Conservation (phyloP, 1,284 basidiomycete species). For the Leccinum pachyderme region DNA sequence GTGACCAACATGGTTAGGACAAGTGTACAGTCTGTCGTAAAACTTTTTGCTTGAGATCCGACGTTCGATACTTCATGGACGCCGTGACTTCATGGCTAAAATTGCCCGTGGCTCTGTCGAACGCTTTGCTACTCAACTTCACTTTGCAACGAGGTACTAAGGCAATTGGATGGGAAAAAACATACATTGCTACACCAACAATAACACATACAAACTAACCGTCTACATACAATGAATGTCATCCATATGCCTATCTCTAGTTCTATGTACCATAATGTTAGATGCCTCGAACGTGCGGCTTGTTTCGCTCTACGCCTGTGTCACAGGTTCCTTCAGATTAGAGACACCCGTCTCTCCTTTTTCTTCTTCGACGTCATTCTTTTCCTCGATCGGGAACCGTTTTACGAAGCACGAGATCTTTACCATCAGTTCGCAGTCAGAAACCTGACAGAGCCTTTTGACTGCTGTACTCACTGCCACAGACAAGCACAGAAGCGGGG, state of each 20-base stretch:
- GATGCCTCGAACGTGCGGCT: conserved; percentile 5
- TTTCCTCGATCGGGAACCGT: conserved; percentile 26
- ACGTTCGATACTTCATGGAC: conserved; percentile 4
- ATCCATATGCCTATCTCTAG: conserved; percentile 4
- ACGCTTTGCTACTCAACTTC: background rate
- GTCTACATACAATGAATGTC: background rate
- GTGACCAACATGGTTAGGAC: background rate
- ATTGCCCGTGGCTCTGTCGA: background rate
- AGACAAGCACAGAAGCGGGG: conserved; percentile 55
- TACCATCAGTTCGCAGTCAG: conserved; percentile 20
- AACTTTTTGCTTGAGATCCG: conserved; percentile 15
- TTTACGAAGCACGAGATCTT: conserved; percentile 36
- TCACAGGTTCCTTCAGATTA: conserved; percentile 1
- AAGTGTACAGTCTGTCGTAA: background rate
- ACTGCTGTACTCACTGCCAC: conserved; percentile 41
- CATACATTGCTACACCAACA: background rate
- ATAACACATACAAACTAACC: conserved; percentile 1
- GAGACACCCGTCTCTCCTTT: conserved; percentile 6
- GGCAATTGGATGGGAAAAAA: background rate
- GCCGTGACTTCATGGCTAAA: conserved; percentile 1
- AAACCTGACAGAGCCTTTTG: conserved; percentile 17
- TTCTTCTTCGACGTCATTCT: conserved; percentile 21
- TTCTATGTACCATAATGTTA: conserved; percentile 19
- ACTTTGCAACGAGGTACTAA: background rate
- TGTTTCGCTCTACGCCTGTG: conserved; percentile 18